Base-by-base conservation (phyloP, 257 asterid genomes). In the Rubia yunnanensis region DNA sequence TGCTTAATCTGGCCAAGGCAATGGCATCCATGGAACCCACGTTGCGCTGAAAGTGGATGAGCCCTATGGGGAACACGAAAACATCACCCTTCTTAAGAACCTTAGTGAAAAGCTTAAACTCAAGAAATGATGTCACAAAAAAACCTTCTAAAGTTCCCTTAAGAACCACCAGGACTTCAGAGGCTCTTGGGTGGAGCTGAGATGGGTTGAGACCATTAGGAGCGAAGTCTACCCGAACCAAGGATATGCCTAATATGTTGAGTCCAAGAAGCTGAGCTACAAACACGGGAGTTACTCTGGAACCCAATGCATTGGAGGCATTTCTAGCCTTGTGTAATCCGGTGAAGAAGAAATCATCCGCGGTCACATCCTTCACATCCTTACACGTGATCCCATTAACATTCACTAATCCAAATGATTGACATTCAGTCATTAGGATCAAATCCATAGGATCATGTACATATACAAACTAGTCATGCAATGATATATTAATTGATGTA, bases 21-120 rank as follows among this genome's bases (percentile, higher is more conserved):
- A n/a, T n/a, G n/a, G n/a, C n/a, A n/a, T n/a, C n/a, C 64, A 27
- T 60, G 17, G 31, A 10, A 3, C 64, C 64, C 5, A 60, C 48
- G 20, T 60, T 60, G 27, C 48, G 64, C 2, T 60, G 64, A 28
- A 60, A 60, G 48, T 60, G 64, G 3, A 60, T 8, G 11, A 60
- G 64, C 22, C 64, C 64, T 5, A 60, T 5, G 0, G 64, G 64
- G n/a, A 60, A 32, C 7, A 60, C 64, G 35, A 60, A 60, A 1
- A 60, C 64, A 60, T 60, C 64, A 23, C 64, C 64, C 64, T 32
- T 32, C 9, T 32, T 17, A 20, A 60, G 48, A 5, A 60, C 28
- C 44, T 60, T 60, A 17, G 64, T 60, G 27, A 60, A n/a, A n/a
- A n/a, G n/a, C n/a, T n/a, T n/a, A n/a, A n/a, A n/a, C n/a, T n/a